Evolutionary conservation across 2,329 filamentous ascomycete genomes (phyloP), one percentile per base, ranked within the genome.

Genomic region (Exophiala oligosperma): DNA sequence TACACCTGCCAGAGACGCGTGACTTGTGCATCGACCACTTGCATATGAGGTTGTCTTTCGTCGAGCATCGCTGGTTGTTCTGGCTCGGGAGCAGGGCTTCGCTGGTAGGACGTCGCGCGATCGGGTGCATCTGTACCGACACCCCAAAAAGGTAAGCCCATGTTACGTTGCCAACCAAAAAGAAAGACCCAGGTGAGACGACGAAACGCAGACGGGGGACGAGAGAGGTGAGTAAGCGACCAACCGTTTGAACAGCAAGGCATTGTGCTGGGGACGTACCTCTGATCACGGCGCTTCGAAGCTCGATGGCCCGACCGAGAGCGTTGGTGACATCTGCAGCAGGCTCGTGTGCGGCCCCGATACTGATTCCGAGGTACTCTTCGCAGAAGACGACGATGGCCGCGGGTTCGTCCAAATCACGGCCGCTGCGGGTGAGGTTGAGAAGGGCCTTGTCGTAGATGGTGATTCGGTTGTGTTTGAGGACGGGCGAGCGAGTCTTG

Each of bases 391-490:
- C 70, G 50, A 73, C 70, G 9, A 76, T 64, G 1, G 71, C 71
- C 2, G 72, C 70, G 11, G 68, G 52, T 11, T 70, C 66, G 37
- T 66, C 62, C 24, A 71, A 57, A 7, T 69, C 62, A 5, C 67
- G 65, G 35, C 71, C 73, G 32, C 72, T 66, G 1, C 66, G 59
- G 11, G 70, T 73, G 32, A 77, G 64, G 7, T 65, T 56, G 43
- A 77, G 52, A 17, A 78, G 60, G n/a, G 71, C 69, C 54, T 69
- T 72, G 63, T 78, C 76, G 32, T 72, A 77, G 59, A 76, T 61
- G 1, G 72, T 77, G 56, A 76, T 61, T 52, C 76, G 69, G 5
- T 67, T 69, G 43, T 74, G 70, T 32, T 72, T 66, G 21, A 72
- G 64, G 3, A 65, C 62, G 53, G 70, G 68, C 1, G 72, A 72